Base-by-base conservation (phyloP, 176 grass and related monocot species). In the Eleusine coracana region DNA sequence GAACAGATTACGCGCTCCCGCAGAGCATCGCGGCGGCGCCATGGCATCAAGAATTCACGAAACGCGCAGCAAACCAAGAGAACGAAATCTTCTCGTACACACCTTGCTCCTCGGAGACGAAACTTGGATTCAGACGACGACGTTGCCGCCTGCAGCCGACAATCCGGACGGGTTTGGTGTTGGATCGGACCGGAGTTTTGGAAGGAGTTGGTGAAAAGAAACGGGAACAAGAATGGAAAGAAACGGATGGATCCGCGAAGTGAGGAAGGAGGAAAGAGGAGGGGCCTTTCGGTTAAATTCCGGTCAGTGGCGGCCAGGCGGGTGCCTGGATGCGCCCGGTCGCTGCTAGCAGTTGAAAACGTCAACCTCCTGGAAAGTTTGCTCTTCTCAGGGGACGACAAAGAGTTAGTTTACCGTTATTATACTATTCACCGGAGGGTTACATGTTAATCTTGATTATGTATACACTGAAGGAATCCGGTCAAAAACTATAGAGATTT, bases 181-280 rank as follows among this genome's bases (percentile, higher is more conserved):
- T 10, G 69, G 73, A 29, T n/a, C 21, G 49, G 40, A 10, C n/a
- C 20, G 65, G 70, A 25, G 63, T 80, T 89, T 28, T 58, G 34
- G 76, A 86, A 74, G 37, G 80, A 75, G 80, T 84, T 80, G 84
- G 62, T 83, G 84, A 61, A 37, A 49, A 40, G 66, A 73, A 82
- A 82, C 69, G 68, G 28, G 34, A 59, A 17, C 4, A 41, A 58
- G 75, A 68, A 79, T 34, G 42, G 76, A 46, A 83, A 69, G 75
- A 74, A 77, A 63, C 16, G 78, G 83, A 74, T 66, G 83, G 88
- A 86, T 73, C 72, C 25, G 37, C n/a, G 42, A 46, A 38, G 66
- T 6, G 56, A 81, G 72, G 78, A 36, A 71, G 60, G 18, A 14
- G 39, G 78, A 70, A 44, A 7, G 8, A 3, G 88, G 88, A 86